phyloP scores from a whole-genome alignment of 2,329 filamentous ascomycete genomes.

The Cephalotrichum gorgonifer region DNA sequence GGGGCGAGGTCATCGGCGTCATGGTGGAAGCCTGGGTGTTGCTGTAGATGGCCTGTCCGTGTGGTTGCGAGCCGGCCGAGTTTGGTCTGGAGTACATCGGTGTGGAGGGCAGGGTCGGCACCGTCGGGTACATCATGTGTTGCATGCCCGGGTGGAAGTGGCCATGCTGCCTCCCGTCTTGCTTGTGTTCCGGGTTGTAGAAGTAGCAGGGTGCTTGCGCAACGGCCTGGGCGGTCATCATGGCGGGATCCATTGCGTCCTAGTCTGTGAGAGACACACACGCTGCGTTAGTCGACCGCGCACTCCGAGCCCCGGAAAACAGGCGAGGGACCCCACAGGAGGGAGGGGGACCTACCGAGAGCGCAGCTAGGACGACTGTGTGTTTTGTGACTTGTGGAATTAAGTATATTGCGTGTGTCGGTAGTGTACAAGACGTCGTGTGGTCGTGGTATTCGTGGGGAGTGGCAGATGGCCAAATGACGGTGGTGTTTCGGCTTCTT shows the following conservation, averaged over 20 bases:
- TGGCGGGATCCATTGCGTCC: constrained; percentile 52
- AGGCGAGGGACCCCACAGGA: neutral
- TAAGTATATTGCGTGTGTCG: neutral
- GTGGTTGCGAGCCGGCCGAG: constrained; percentile 54
- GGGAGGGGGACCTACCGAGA: neutral
- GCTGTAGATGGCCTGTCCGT: constrained; percentile 40
- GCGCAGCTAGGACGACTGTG: neutral
- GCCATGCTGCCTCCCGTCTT: constrained; percentile 63
- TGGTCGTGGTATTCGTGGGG: constrained; percentile 1
- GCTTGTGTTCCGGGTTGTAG: constrained; percentile 68
- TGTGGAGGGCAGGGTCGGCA: constrained; percentile 50
- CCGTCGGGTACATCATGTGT: constrained; percentile 33
- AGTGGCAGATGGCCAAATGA: constrained; percentile 10
- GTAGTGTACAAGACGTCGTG: constrained; percentile 1
- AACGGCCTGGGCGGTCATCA: constrained; percentile 48
- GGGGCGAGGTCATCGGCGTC: constrained; percentile 68
- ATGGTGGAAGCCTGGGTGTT: constrained; percentile 39
- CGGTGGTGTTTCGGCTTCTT: constrained; percentile 22
- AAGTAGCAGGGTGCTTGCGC: constrained; percentile 74
- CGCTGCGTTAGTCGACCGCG: neutral
- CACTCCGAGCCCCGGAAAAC: no score
- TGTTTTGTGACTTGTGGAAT: neutral
- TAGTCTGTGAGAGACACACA: neutral
- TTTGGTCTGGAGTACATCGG: constrained; percentile 56
- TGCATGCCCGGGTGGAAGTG: constrained; percentile 54